phyloP scores from a whole-genome alignment of 192 early-diverging fungal species.

The Dissophora ornata region DNA sequence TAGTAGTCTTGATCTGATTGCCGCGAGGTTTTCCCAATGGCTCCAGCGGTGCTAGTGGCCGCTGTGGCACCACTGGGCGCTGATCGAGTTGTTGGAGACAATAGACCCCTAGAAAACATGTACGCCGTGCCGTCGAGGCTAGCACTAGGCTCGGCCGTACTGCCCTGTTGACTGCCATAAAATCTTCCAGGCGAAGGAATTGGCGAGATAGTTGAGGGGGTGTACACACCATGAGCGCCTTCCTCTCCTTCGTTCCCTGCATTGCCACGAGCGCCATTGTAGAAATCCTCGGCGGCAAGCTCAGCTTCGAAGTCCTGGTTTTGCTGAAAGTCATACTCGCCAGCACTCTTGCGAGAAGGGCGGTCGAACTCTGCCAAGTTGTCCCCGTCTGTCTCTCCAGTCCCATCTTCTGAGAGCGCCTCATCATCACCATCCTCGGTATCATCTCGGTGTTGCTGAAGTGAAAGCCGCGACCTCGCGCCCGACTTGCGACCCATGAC shows the following conservation, averaged over 20 bases:
- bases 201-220: constrained; percentile 51
- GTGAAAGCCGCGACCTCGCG: constrained; percentile 31
- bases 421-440: constrained; percentile 21
- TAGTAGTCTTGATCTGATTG: background rate
- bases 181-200: constrained; percentile 46
- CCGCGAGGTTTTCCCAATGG: constrained; percentile 12
- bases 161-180: constrained; percentile 18
- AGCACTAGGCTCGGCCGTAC: constrained; percentile 21
- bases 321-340: constrained; percentile 10
- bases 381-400: constrained; percentile 29
- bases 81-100: constrained; percentile 33
- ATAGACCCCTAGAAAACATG: constrained; percentile 29
- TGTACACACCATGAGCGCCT: constrained; percentile 22
- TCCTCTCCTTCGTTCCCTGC: constrained; percentile 18
- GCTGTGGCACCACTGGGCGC: background rate
- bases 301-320: constrained; percentile 7
- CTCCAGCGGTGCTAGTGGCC: background rate
- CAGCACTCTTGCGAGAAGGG: constrained; percentile 17
- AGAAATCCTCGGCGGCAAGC: constrained; percentile 2
- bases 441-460: constrained; percentile 41
- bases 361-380: constrained; percentile 31
- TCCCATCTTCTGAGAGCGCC: constrained; percentile 30
- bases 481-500: constrained; percentile 22
- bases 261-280: too few relatives aligned
- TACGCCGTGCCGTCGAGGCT: constrained; percentile 30